A percentile compares a stretch with the other conserved stretches of the same genome.
Evolutionary conservation across 176 grass and related monocot genomes (phyloP).

Genomic region (Oryza coarctata): DNA sequence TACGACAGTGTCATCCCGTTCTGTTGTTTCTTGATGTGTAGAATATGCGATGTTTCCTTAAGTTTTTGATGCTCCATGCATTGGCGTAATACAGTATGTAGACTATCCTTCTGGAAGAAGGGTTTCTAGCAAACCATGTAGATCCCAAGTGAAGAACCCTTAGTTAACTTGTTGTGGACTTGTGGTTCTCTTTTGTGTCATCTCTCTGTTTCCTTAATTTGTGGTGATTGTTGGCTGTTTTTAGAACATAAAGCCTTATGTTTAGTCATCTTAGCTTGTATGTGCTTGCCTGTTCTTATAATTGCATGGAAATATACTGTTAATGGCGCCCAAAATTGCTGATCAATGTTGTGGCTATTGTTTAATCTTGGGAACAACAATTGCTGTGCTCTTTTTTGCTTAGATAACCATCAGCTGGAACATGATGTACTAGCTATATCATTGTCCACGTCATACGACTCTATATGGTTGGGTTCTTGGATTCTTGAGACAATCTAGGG

Average conservation of each 20-base stretch:
- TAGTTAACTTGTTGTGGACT: neutral
- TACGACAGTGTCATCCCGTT: neutral
- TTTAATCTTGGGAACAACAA: constrained; percentile 14
- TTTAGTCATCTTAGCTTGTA: neutral
- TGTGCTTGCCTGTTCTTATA: neutral
- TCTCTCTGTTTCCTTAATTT: neutral
- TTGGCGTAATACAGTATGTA: neutral
- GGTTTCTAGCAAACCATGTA: neutral
- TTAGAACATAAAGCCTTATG: neutral
- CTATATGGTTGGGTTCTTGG: constrained; percentile 16
- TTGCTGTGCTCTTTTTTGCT: neutral
- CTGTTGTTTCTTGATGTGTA: neutral
- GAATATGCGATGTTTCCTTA: neutral
- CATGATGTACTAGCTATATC: neutral
- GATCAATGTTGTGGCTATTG: neutral
- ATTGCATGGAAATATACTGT: neutral
- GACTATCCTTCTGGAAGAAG: neutral
- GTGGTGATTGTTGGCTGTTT: neutral
- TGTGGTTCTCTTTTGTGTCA: neutral
- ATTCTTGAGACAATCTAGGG: neutral
- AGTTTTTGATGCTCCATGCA: neutral
- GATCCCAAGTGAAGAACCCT: neutral
- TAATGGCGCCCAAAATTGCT: neutral
- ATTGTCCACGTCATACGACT: constrained; percentile 8
- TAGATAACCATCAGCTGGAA: neutral